Conservation (phyloP, 2,329 filamentous ascomycete species). For the Trichoderma oligosporum region DNA sequence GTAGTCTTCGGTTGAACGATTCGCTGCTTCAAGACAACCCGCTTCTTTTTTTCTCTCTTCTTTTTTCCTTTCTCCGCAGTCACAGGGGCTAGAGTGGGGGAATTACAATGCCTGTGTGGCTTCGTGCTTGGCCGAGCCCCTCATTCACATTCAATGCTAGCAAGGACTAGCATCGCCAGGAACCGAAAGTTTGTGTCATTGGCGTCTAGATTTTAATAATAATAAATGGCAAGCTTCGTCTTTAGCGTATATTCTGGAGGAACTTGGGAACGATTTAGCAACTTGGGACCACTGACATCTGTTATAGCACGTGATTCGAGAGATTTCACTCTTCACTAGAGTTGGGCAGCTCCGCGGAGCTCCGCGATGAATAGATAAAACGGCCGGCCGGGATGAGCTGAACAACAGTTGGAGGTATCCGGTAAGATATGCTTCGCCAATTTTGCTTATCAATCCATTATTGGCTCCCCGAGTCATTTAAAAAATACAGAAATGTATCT, state of each 20-base stretch:
- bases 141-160: conserved; percentile 5
- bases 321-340: neutral
- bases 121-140: neutral
- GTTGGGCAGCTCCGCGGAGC: conserved; percentile 14
- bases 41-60: conserved; percentile 11
- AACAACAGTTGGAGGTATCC: conserved; percentile 9
- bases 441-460: neutral
- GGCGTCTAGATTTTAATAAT: conserved; percentile 14
- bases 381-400: neutral
- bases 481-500: neutral
- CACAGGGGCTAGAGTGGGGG: conserved; percentile 8
- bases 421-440: neutral
- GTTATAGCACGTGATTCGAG: neutral
- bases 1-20: neutral
- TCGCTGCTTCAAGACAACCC: neutral
- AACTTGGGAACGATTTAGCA: neutral
- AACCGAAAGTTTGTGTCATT: conserved; percentile 19
- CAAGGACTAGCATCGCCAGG: conserved; percentile 12
- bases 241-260: neutral
- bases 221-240: neutral
- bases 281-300: neutral
- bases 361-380: conserved; percentile 7
- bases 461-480: neutral
- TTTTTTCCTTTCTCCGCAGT: conserved; percentile 13
- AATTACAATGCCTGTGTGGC: neutral